Evolutionary conservation across 2,329 filamentous ascomycete genomes (phyloP), one percentile per base, ranked within the genome.

Genomic region (Ilyonectria robusta): DNA sequence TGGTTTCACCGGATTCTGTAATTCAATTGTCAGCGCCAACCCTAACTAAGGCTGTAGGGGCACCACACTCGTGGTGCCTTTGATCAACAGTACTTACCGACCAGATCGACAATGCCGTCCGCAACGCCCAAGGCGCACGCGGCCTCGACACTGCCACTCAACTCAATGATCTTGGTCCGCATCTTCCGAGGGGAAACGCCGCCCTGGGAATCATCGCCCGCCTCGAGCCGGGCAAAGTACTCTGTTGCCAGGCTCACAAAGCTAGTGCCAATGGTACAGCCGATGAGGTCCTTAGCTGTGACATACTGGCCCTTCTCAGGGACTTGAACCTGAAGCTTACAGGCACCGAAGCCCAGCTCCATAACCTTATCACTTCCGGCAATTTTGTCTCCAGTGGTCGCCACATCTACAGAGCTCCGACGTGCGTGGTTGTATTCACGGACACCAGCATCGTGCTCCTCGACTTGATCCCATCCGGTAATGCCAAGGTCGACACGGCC

Each of bases 241-340:
- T 92, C 89, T 76, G 91, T 89, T 2, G 95, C 88, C 61, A 99
- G 86, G 72, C 92, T 90, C 60, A 95, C 95, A 79, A 99, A 99
- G 84, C 95, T 98, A 44, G 96, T 98, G 65, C 95, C 95, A 60
- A 99, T 92, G 76, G 95, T 97, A 83, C 93, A 95, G 64, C 96
- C 96, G 69, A 99, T 88, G 53, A 99, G 85, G 78, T 98, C 91
- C 79, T 90, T 89, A 6, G 93, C 88, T 51, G 88, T 87, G 50
- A 81, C 82, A 77, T 96, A 91, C 60, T 84, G 78, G 59, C 96
- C 95, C 80, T 96, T 95, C 78, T 93, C 91, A 0, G 96, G 96
- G 1, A 97, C 95, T 82, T 99, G 96, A n/a, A 98, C 94, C 84
- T 98, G 95, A 75, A 99, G 87, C 83, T 93, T 95, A 86, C 96